Base-by-base conservation (phyloP, 2,329 filamentous ascomycete genomes). In the Stemphylium beticola region DNA sequence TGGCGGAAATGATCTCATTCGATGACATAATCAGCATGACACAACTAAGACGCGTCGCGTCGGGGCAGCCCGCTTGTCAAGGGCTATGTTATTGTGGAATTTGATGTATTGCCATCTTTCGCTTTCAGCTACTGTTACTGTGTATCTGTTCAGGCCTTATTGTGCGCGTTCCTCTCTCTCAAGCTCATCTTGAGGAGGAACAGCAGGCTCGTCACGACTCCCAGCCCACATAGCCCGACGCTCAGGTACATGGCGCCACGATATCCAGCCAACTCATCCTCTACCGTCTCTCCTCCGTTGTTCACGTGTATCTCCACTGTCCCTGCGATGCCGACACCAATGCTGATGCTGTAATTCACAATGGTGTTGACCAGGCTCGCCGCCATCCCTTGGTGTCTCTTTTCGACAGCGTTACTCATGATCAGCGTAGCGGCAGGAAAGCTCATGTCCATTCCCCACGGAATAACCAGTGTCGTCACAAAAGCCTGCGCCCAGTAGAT, bases 401-500 rank as follows among this genome's bases (percentile, higher is more conserved):
- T 74, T 3, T 60, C 58, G 22, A 79, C 72, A 0, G 72, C 66
- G 49, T 77, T 74, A 15, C 65, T 71, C 47, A 78, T 65, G 14
- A 79, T 75, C 9, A 79, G 62, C 1, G 74, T 76, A 1, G 69
- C 75, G 5, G 77, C 75, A 0, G 76, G 75, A 47, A 79, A 79
- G 1, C 62, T 68, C 71, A 79, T 76, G 44, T 79, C 77, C 72
- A 78, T 77, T 1, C 76, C 76, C 68, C 70, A 74, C 0, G 68
- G 72, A 1, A 69, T 75, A 15, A 76, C 62, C 0, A 75, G 24
- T 5, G 66, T 62, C 10, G 58, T 53, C 12, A 75, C 59, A 37
- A 78, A 77, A 8, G 69, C 45, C 14, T 75, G 74, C 2, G 70
- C 73, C 78, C 78, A 81, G 61, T 81, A 81, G 6, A 62, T 73